A percentile compares a stretch with the other conserved stretches of the same genome.
phyloP scores from a whole-genome alignment of 225 moss, liverwort and hornwort species.

The Antitrichia curtipendula region DNA sequence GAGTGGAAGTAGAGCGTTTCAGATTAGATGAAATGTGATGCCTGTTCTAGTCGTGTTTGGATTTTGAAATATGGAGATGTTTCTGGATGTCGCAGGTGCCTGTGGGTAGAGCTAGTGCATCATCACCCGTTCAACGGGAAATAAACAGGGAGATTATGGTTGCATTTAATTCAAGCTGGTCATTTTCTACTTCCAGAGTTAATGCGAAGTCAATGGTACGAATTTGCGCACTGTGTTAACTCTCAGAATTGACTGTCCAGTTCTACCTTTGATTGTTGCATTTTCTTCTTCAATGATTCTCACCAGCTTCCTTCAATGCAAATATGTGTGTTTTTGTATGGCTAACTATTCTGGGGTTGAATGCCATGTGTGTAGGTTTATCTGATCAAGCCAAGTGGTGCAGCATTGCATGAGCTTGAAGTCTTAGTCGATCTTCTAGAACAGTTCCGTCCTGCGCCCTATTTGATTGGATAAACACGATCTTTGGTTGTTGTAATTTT shows the following conservation, averaged over 20 bases:
- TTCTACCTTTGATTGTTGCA: not conserved
- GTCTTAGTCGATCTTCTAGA: constrained; percentile 87
- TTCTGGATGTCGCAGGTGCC: constrained; percentile 63
- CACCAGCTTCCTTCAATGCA: not conserved
- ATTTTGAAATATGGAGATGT: not conserved
- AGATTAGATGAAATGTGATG: not conserved
- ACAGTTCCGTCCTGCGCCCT: constrained; percentile 55
- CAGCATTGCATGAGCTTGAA: constrained; percentile 53
- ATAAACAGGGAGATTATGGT: constrained; percentile 74
- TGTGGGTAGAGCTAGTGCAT: constrained; percentile 86
- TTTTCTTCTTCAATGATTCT: not conserved
- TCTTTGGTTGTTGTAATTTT: not conserved
- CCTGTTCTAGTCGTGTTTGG: not conserved
- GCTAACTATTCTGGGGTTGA: not conserved
- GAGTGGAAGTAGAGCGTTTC: not conserved
- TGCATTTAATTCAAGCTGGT: constrained; percentile 82
- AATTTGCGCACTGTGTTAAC: not conserved
- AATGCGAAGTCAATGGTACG: constrained; percentile 94
- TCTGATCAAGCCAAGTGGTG: constrained; percentile 71
- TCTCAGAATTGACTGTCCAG: not conserved
- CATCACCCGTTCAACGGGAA: constrained; percentile 83
- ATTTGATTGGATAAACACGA: not conserved
- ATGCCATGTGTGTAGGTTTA: constrained; percentile 29
- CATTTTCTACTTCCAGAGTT: constrained; percentile 74
- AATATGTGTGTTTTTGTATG: not conserved